Base-by-base conservation (phyloP, 2,329 filamentous ascomycete species). In the Alternaria triticimaculans region DNA sequence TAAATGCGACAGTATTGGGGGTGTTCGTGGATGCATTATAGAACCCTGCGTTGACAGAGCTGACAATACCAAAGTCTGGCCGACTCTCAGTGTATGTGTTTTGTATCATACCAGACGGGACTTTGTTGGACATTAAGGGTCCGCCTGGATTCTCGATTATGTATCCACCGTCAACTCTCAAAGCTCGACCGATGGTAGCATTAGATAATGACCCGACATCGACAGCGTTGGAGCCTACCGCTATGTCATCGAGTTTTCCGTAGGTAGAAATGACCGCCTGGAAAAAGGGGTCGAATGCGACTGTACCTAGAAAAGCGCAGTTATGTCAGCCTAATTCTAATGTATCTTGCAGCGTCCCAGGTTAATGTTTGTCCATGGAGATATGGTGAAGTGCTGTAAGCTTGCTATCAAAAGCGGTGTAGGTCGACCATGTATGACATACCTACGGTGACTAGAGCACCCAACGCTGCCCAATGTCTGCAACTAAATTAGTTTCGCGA, bases 31-130 rank as follows among this genome's bases (percentile, higher is more conserved):
- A 58, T 4, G 37, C 28, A 11, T 65, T 63, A 5, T 55, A 37
- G 21, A 66, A 67, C 0, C 66, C 66, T 14, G 43, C 54, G 12
- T 66, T 61, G 15, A 68, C 54, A 4, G 66, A 55, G 51, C 66
- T 68, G 7, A 64, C 41, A 1, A 64, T 54, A 1, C 66, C 61
- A 26, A 68, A 64, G 18, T 66, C 66, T 18, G 62, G 59, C 12
- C 56, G 45, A 41, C 55, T 64, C n/a, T 33, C 0, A 1, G 26
- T 18, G 2, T 7, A n/a, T 3, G 23, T 62, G 41, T n/a, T 9
- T 28, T 15, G 14, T 5, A 37, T 0, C 0, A 18, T 0, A 4
- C 55, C 44, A 8, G 26, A 48, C 11, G 55, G 33, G 1, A 9
- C 18, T 44, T 11, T 49, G 11, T 0, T 14, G 1, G 14, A 10